These are phyloP conservation scores for Plasmodium malariae DNA, from an alignment of 169 alveolate species.

Conservation along the genomic window DNA sequence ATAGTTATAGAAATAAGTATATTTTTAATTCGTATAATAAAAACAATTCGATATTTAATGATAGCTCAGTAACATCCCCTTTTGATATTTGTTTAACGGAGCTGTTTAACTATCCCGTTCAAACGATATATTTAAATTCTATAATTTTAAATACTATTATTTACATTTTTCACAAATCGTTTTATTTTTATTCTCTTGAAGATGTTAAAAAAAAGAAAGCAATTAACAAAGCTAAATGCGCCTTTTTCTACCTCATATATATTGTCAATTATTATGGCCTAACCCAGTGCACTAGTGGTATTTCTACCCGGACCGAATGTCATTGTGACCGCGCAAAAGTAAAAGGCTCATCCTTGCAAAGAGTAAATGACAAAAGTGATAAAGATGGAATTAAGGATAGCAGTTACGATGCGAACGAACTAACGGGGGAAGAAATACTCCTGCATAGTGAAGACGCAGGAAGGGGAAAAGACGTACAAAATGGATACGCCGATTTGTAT, in stretches of 20 bases:
- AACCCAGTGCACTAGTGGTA: neutral
- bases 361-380: neutral
- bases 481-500: neutral
- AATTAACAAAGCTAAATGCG: slow-evolving; percentile 35
- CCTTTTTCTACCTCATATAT: slow-evolving; percentile 49
- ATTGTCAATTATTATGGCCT: slow-evolving; percentile 41
- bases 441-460: neutral
- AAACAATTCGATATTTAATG: neutral
- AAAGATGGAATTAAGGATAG: neutral
- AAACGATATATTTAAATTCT: slow-evolving; percentile 48
- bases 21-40: slow-evolving; percentile 16
- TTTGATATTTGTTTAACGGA: slow-evolving; percentile 49
- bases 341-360: no score
- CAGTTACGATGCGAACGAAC: neutral
- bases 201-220: slow-evolving; percentile 17
- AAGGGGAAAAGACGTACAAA: neutral
- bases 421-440: neutral
- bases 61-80: slow-evolving; percentile 32
- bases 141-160: slow-evolving; percentile 38
- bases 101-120: slow-evolving; percentile 64
- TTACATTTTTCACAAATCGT: slow-evolving; percentile 58
- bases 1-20: slow-evolving; percentile 14
- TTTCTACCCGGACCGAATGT: neutral
- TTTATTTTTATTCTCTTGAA: slow-evolving; percentile 29
- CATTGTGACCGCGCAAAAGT: no score